Evolutionary conservation across 805 yeast species (phyloP).

Genomic region (Monosporozyma unispora): DNA sequence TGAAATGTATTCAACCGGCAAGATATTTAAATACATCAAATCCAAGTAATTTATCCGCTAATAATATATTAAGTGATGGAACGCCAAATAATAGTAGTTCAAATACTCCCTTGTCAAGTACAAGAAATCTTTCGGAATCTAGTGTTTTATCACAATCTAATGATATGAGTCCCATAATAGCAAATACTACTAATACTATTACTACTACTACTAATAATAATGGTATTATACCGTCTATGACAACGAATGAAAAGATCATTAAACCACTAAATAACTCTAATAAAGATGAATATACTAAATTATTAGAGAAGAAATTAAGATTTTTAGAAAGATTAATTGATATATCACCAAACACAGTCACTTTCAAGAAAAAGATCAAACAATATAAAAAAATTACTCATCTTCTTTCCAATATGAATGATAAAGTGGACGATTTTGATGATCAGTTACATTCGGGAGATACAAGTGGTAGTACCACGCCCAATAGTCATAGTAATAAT

Average conservation of each 20-base stretch:
- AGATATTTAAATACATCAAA: constrained; percentile 32
- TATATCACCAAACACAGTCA: constrained; percentile 18
- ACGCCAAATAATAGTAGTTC: background rate
- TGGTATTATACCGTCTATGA: background rate
- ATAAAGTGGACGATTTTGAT: constrained; percentile 3
- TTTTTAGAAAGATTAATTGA: constrained; percentile 40
- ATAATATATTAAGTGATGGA: background rate
- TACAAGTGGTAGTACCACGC: background rate
- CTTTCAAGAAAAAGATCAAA: constrained; percentile 25
- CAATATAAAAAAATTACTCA: constrained; percentile 35
- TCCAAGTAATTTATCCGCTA: background rate
- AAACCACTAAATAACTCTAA: constrained; percentile 2
- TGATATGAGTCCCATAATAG: background rate
- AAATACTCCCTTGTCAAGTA: background rate
- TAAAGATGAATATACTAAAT: constrained; percentile 49
- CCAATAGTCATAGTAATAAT: background rate
- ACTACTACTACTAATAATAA: too few species aligned
- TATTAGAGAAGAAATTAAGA: constrained; percentile 47
- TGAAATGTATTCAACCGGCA: constrained; percentile 54
- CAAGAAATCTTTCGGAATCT: background rate
- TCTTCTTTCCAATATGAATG: constrained; percentile 17
- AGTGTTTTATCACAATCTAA: background rate
- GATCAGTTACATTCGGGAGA: background rate
- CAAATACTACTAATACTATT: too few species aligned
- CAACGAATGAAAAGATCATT: background rate